Evolutionary conservation across 257 asterid genomes (phyloP).

Genomic region (Solanum raphanifolium): DNA sequence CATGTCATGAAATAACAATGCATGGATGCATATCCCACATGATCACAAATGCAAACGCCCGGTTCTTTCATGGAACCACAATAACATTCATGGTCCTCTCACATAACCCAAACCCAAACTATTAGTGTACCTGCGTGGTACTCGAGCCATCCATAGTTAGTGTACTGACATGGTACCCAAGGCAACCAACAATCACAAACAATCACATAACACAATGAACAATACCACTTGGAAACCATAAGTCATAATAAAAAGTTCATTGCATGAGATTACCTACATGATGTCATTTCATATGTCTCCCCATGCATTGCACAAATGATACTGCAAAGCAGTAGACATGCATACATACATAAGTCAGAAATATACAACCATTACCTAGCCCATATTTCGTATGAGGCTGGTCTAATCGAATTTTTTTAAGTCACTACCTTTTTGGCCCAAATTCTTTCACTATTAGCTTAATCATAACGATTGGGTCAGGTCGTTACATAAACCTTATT

Average conservation of each 20-base stretch:
- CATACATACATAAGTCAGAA: too few relatives aligned
- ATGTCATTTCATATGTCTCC: neutral
- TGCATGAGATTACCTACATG: neutral
- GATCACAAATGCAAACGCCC: too few relatives aligned
- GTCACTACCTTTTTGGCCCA: neutral
- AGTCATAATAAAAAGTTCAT: too few relatives aligned
- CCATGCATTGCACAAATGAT: neutral
- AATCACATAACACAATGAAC: neutral
- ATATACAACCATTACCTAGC: neutral
- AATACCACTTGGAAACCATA: neutral
- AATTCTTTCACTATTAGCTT: neutral
- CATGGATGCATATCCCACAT: neutral
- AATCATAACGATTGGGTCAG: neutral
- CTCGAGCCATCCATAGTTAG: neutral
- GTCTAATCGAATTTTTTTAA: fast-evolving
- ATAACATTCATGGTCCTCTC: neutral
- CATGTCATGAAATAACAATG: neutral
- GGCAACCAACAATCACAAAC: neutral
- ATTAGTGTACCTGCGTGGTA: neutral
- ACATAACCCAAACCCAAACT: neutral
- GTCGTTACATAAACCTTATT: neutral
- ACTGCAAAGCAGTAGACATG: neutral
- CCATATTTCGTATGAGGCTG: neutral
- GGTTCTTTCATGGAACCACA: neutral
- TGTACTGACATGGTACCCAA: neutral